These are phyloP conservation scores for Neospora caninum DNA, from an alignment of 169 alveolate genomes.

Conservation along the genomic window DNA sequence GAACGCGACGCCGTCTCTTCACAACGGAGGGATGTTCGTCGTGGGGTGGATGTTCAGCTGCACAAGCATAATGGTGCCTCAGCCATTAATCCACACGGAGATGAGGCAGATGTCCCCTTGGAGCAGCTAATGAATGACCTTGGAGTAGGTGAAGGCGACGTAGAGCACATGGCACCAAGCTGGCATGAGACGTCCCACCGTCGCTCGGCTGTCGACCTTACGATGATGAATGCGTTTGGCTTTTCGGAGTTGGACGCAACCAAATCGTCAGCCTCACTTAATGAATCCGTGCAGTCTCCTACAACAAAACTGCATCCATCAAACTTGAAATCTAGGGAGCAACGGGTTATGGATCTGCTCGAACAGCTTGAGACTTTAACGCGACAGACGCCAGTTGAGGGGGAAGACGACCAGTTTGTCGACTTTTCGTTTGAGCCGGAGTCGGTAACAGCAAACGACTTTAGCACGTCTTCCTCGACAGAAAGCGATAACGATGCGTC, in stretches of 20 bases:
- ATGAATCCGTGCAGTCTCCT: neutral
- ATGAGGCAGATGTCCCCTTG: neutral
- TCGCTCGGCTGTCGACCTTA: neutral
- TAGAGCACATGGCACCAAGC: too few species aligned
- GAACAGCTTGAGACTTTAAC: neutral
- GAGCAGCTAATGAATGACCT: neutral
- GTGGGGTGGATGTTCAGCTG: neutral
- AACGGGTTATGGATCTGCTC: neutral
- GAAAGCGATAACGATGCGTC: neutral
- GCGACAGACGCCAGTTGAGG: neutral
- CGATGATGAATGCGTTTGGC: neutral
- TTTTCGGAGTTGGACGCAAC: neutral
- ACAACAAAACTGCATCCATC: neutral
- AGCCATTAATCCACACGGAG: neutral
- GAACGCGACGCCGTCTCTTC: neutral
- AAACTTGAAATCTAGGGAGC: neutral
- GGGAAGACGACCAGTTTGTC: constrained; percentile 2
- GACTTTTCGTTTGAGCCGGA: neutral
- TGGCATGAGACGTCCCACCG: too few species aligned
- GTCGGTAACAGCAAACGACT: neutral
- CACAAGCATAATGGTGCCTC: neutral
- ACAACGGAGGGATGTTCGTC: neutral
- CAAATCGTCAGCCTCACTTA: neutral
- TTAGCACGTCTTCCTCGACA: neutral
- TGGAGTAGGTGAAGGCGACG: neutral